Base-by-base conservation (phyloP, 1,284 basidiomycete species). In the Gomphus bonarii region DNA sequence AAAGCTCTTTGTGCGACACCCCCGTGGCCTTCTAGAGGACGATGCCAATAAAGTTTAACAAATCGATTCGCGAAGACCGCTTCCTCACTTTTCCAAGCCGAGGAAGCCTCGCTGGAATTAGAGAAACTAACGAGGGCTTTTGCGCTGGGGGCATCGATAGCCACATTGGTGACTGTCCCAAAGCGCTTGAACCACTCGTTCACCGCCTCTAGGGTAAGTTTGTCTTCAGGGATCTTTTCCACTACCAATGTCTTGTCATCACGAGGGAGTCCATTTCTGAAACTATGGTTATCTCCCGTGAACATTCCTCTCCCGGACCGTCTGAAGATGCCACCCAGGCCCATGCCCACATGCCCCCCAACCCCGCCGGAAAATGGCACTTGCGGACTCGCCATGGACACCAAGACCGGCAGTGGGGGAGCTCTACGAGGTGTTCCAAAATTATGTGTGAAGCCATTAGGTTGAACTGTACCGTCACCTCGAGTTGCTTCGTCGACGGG, bases 41-140 rank as follows among this genome's bases (percentile, higher is more conserved):
- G 77, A 73, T 95, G 92, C 92, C 92, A 95, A 64, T 93, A 88
- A 43, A 95, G 78, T 69, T 95, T 97, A 63, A 97, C 93, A 67
- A 97, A 97, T 43, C 95, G 82, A 64, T 94, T 95, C 16, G 84
- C 85, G 66, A 97, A 97, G 28, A 97, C 87, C 16, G 93, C 92
- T 60, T 95, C 92, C 67, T 95, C 91, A 28, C 84, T 85, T 68
- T 88, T 90, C 88, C 95, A 94, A 0, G 95, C 95, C 22, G 81
- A 77, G 64, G 87, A 84, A 0, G 95, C 95, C 66, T 95, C 88
- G 22, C 80, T 80, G 65, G 94, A 91, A n/a, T 78, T 81, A 18
- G 83, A 78, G 69, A 95, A 98, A 62, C 85, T 91, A 63, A 98
- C 88, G 46, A 97, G 73, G 0, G 95, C 94, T 65, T 91, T 88